Evolutionary conservation across 345 rosid genomes (phyloP).

Genomic region (Barbarea vulgaris): DNA sequence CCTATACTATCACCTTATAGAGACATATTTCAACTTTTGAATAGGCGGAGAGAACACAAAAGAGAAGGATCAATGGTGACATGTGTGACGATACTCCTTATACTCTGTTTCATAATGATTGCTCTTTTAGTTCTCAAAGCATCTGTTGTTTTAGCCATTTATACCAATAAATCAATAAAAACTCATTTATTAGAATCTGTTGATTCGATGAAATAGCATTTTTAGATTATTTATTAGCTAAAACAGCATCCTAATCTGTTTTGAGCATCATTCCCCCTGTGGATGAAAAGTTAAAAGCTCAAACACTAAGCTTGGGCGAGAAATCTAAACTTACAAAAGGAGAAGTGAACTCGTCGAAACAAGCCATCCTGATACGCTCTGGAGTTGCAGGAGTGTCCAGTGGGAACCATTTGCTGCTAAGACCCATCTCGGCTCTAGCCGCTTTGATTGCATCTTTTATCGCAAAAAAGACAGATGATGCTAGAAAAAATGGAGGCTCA

Average conservation of each 20-base stretch:
- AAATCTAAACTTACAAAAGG: conserved; percentile 55
- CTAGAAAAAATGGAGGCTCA: conserved; percentile 96
- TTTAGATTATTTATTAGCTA: background rate
- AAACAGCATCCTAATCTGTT: background rate
- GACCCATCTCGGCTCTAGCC: conserved; percentile 78
- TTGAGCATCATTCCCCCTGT: background rate
- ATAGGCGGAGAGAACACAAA: conserved; percentile 92
- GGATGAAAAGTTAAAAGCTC: conserved; percentile 20
- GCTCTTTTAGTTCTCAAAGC: conserved; percentile 79
- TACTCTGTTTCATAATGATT: conserved; percentile 86
- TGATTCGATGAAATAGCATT: too few species aligned
- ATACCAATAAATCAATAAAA: background rate
- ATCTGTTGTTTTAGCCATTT: conserved; percentile 53
- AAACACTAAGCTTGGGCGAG: conserved; percentile 80
- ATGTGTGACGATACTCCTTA: conserved; percentile 79
- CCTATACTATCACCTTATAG: background rate
- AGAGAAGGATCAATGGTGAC: conserved; percentile 88
- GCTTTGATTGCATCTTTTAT: conserved; percentile 76
- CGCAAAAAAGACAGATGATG: conserved; percentile 77
- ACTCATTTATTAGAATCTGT: too few species aligned
- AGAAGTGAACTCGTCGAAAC: conserved; percentile 73
- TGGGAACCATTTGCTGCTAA: conserved; percentile 76
- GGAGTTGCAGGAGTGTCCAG: conserved; percentile 95
- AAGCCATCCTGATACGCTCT: conserved; percentile 92
- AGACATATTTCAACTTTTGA: background rate